Base-by-base conservation (phyloP, 192 early-diverging fungal genomes). In the Entomortierella lignicola region DNA sequence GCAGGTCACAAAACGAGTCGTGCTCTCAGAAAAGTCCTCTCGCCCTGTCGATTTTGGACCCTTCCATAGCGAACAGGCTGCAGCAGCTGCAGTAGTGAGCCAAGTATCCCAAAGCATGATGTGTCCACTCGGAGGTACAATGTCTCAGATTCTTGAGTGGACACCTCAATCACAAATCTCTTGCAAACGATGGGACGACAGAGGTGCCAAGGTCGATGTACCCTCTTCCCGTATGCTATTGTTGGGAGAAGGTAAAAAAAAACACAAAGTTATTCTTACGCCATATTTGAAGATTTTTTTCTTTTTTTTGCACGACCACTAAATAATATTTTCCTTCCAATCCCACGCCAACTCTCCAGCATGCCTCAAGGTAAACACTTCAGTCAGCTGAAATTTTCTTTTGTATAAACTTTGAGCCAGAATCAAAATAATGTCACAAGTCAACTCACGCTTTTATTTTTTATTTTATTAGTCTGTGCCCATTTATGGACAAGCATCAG, bases 91-190 rank as follows among this genome's bases (percentile, higher is more conserved):
- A 1, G 43, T 77, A 4, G 5, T 68, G 0, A 58, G 52, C 12
- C 74, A 69, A 41, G 59, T 77, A 42, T 77, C 66, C 8, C 66
- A 54, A 21, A 59, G n/a, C 27, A 77, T 69, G 74, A 59, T 77
- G 60, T 69, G 66, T 37, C 74, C 74, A 8, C 39, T 77, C 23
- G 74, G 74, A 18, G 74, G 74, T 13, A 77, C 60, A 21, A 77
- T 77, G 74, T 43, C 48, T 0, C 74, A 77, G 25, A 27, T 77
- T 18, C 21, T 69, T 5, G 12, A 51, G 6, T 77, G 66, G 74
- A 77, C 74, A 23, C 43, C 48, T 25, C 60, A 50, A 42, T 64
- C 43, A 29, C 44, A 77, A 27, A 77, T 68, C 26, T 69, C 74
- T 8, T 69, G 66, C 47, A 63, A 29, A 27, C 66, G 66, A 21